phyloP scores from a whole-genome alignment of 345 rosid genomes.

The Diplotaxis tenuifolia region DNA sequence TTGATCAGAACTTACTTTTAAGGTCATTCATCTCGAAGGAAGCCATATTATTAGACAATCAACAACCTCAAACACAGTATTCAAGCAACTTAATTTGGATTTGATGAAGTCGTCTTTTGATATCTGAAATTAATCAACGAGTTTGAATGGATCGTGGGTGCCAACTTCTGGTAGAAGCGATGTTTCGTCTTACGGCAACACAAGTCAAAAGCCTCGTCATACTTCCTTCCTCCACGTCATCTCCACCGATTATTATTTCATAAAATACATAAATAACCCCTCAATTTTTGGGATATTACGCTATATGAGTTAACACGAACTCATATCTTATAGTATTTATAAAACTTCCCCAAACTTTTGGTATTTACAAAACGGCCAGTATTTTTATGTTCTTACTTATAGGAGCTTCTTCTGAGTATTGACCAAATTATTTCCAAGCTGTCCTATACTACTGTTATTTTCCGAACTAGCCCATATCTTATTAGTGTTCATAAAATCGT shows the following conservation, averaged over 20 bases:
- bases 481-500: background rate
- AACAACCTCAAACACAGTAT: background rate
- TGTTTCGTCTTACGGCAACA: background rate
- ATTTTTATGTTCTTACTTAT: too few species aligned
- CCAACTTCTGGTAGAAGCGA: slow-evolving; percentile 22
- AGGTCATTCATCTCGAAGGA: slow-evolving; percentile 41
- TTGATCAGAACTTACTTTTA: slow-evolving; percentile 26
- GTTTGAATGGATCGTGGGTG: slow-evolving; percentile 13
- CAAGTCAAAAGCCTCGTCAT: slow-evolving; percentile 16
- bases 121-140: background rate
- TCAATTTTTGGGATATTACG: background rate
- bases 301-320: background rate
- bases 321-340: background rate
- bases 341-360: background rate
- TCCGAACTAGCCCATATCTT: background rate
- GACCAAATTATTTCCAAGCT: too few species aligned
- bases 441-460: background rate
- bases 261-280: background rate
- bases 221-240: slow-evolving; percentile 16
- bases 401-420: background rate
- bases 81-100: background rate
- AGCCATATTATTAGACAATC: slow-evolving; percentile 16
- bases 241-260: background rate
- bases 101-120: background rate
- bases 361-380: background rate